A percentile compares a stretch with the other conserved stretches of the same genome.
Conservation (phyloP, 768 basidiomycete species). For the Suillus plorans region DNA sequence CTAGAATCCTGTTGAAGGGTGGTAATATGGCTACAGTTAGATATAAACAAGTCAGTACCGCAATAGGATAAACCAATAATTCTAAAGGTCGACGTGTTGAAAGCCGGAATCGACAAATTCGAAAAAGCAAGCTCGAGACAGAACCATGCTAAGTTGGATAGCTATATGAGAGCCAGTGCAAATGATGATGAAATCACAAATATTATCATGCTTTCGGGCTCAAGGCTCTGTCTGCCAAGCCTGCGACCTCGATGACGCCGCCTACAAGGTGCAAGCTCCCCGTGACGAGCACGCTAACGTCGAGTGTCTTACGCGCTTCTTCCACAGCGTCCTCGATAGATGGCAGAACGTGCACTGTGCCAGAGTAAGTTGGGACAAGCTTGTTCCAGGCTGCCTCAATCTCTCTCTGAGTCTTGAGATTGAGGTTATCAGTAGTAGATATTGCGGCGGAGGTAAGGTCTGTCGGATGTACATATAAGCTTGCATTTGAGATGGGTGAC, state of each 20-base stretch:
- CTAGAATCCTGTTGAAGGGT: conserved; percentile 37
- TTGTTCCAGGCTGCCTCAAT: conserved; percentile 73
- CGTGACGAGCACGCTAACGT: conserved; percentile 73
- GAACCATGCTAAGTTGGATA: neutral
- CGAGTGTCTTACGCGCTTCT: conserved; percentile 29
- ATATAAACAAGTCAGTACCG: conserved; percentile 7
- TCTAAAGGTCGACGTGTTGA: neutral
- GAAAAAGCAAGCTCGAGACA: neutral
- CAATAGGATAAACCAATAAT: neutral
- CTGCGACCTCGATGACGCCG: conserved; percentile 89
- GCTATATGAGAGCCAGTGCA: neutral
- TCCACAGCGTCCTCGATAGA: conserved; percentile 89
- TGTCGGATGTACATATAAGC: conserved; percentile 29
- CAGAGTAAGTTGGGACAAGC: conserved; percentile 61
- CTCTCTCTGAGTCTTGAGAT: conserved; percentile 73
- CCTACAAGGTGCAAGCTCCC: conserved; percentile 95
- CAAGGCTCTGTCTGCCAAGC: conserved; percentile 39
- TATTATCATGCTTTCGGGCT: neutral
- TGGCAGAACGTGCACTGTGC: conserved; percentile 72
- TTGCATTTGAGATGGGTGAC: neutral
- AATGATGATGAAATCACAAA: neutral
- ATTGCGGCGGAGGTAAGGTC: conserved; percentile 78
- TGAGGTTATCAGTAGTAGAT: conserved; percentile 56
- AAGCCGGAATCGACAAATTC: neutral
- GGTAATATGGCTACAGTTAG: conserved; percentile 15